phyloP scores from a whole-genome alignment of 345 rosid genomes.

The Eucalyptus urophylla region DNA sequence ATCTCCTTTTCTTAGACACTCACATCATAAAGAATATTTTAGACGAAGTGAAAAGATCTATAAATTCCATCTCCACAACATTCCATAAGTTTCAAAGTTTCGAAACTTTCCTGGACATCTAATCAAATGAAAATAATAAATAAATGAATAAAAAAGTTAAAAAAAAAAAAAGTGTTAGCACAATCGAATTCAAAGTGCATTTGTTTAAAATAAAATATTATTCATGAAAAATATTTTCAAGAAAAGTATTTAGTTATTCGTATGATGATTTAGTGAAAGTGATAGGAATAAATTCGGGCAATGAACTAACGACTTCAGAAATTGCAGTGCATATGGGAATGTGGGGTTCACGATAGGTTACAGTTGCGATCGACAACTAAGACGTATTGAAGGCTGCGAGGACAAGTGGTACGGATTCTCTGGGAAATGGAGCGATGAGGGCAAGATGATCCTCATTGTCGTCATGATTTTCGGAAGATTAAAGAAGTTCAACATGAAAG shows the following conservation, averaged over 20 bases:
- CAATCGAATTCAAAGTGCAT: not conserved
- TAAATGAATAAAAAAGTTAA: not conserved
- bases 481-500: conserved; percentile 21
- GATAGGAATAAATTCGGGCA: not conserved
- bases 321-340: conserved; percentile 25
- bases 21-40: not conserved
- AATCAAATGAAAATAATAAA: not conserved
- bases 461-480: conserved; percentile 36
- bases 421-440: conserved; percentile 27
- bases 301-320: not conserved
- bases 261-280: not conserved
- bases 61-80: not conserved
- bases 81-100: not conserved
- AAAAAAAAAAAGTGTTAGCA: too few relatives aligned
- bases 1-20: too few relatives aligned
- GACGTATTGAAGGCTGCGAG: not conserved
- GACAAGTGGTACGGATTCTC: conserved; percentile 20
- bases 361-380: conserved; percentile 12
- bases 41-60: not conserved
- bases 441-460: conserved; percentile 13
- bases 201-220: not conserved
- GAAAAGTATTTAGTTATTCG: not conserved
- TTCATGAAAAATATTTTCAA: not conserved
- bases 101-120: not conserved
- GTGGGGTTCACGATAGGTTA: conserved; percentile 30